Percentiles rank a stretch among this genome's conserved stretches.
phyloP scores from a whole-genome alignment of 768 basidiomycete genomes.

The Leccinum longicurvipes region DNA sequence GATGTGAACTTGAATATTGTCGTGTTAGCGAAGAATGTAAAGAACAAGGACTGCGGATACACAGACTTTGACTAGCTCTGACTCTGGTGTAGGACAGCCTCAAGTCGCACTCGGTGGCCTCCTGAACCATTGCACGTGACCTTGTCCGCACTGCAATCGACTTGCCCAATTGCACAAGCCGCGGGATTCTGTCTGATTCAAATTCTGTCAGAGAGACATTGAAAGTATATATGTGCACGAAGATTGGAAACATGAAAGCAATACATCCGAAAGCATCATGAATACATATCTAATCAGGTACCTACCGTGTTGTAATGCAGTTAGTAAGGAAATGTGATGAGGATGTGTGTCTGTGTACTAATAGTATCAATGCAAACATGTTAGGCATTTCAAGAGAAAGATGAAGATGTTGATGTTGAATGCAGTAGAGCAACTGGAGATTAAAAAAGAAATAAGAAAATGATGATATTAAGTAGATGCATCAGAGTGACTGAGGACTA shows the following conservation, averaged over 20 bases:
- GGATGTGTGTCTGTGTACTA: not conserved
- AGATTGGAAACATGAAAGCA: not conserved
- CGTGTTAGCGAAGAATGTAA: not conserved
- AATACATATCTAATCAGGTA: not conserved
- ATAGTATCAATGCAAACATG: not conserved
- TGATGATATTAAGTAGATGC: no score
- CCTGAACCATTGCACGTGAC: slow-evolving; percentile 11
- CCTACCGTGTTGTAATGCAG: not conserved
- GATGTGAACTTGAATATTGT: not conserved
- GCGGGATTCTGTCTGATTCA: not conserved
- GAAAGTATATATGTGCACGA: not conserved
- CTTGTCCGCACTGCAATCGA: no score
- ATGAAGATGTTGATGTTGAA: no score
- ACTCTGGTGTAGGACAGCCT: slow-evolving; percentile 5
- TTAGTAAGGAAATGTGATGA: not conserved
- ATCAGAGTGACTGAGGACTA: no score
- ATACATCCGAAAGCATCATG: not conserved
- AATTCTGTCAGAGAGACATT: not conserved
- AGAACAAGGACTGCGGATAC: not conserved
- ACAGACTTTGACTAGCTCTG: slow-evolving; percentile 6
- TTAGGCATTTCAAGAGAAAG: no score
- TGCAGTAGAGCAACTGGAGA: no score
- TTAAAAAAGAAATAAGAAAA: no score
- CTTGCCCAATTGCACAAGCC: no score
- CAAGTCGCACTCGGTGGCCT: not conserved